Evolutionary conservation across 306 rosid species (phyloP).

Genomic region (Sindora glabra): DNA sequence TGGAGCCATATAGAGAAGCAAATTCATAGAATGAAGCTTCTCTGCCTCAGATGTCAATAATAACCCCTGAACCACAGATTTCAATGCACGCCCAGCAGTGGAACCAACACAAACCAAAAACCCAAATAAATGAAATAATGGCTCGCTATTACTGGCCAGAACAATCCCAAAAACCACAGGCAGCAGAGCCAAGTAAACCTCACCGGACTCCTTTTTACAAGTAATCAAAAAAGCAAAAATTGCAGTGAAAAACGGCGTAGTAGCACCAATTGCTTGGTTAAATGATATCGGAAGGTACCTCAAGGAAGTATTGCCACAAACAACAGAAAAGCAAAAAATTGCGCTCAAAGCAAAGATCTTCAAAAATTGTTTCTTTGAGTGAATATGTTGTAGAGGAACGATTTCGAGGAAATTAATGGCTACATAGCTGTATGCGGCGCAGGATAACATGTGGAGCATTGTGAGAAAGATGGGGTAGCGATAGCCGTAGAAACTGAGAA

Average conservation of each 20-base stretch:
- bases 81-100: conserved; percentile 84
- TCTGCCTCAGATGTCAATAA: conserved; percentile 69
- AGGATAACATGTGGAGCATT: conserved; percentile 90
- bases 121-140: conserved; percentile 68
- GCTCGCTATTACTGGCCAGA: conserved; percentile 73
- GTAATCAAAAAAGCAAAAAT: conserved; percentile 66
- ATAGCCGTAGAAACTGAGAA: conserved; percentile 76
- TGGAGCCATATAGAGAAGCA: conserved; percentile 90
- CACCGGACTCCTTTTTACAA: conserved; percentile 65
- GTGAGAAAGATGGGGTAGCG: conserved; percentile 89
- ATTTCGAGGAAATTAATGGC: conserved; percentile 58
- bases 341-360: conserved; percentile 71
- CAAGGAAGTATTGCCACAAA: conserved; percentile 82
- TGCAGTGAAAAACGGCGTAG: conserved; percentile 89
- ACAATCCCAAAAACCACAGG: conserved; percentile 90
- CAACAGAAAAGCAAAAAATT: conserved; percentile 92
- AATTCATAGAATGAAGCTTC: conserved; percentile 89
- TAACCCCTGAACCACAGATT: conserved; percentile 84
- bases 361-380: conserved; percentile 58
- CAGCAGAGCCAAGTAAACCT: conserved; percentile 59
- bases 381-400: conserved; percentile 72
- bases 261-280: conserved; percentile 92
- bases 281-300: conserved; percentile 83
- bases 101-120: conserved; percentile 76
- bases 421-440: conserved; percentile 57